phyloP scores from a whole-genome alignment of 805 yeast genomes.

The Ogataea ramenticola region DNA sequence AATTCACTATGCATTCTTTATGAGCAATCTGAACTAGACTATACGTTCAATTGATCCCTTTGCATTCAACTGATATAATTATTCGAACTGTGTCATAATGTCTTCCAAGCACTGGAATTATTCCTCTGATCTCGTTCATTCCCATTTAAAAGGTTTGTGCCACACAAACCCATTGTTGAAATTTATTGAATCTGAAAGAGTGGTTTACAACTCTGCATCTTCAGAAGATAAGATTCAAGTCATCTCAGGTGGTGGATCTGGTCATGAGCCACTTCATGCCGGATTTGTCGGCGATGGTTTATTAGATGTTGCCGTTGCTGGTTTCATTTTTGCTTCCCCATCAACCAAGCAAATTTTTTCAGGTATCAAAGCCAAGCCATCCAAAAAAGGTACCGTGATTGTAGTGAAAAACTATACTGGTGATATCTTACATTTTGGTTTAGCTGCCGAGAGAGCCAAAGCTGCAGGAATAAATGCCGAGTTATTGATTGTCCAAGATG shows the following conservation, averaged over 20 bases:
- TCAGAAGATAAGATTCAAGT: constrained; percentile 52
- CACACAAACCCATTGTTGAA: constrained; percentile 47
- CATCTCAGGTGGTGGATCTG: constrained; percentile 91
- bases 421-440: constrained; percentile 86
- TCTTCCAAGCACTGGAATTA: constrained; percentile 42
- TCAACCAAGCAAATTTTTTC: constrained; percentile 73
- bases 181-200: constrained; percentile 49
- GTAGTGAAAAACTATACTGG: constrained; percentile 93
- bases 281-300: constrained; percentile 85
- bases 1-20: too few species aligned
- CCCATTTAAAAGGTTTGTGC: constrained; percentile 46
- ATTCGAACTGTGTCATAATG: constrained; percentile 1
- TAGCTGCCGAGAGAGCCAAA: constrained; percentile 84
- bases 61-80: too few species aligned
- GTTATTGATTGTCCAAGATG: constrained; percentile 78
- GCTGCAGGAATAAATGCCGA: constrained; percentile 68
- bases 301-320: constrained; percentile 83
- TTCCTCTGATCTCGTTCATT: constrained; percentile 35
- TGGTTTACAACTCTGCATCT: constrained; percentile 35
- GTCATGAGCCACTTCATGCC: constrained; percentile 92
- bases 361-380: constrained; percentile 52
- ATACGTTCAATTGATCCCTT: too few species aligned
- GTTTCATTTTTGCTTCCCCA: constrained; percentile 91
- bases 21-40: too few species aligned
- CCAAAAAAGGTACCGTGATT: constrained; percentile 60